phyloP scores from a whole-genome alignment of 306 rosid genomes.

The Medicago truncatula region DNA sequence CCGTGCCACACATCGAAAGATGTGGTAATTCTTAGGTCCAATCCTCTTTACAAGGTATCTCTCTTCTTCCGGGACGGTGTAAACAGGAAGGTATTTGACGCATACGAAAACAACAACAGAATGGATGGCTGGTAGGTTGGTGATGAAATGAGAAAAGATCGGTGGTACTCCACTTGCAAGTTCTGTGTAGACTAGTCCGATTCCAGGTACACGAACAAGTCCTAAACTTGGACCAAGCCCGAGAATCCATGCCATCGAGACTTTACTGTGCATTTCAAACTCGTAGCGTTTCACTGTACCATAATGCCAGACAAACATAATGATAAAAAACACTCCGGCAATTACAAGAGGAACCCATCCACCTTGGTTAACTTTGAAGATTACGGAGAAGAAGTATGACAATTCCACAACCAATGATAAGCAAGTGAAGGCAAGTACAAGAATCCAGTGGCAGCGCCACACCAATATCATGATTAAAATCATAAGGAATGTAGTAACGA shows the following conservation, averaged over 20 bases:
- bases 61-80: slow-evolving; percentile 92
- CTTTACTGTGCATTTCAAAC: slow-evolving; percentile 89
- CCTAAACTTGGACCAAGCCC: slow-evolving; percentile 98
- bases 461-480: slow-evolving; percentile 84
- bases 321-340: slow-evolving; percentile 71
- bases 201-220: slow-evolving; percentile 94
- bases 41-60: slow-evolving; percentile 87
- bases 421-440: slow-evolving; percentile 69
- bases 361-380: slow-evolving; percentile 86
- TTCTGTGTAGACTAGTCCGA: slow-evolving; percentile 96
- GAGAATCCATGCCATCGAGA: slow-evolving; percentile 97
- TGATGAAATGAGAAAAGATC: slow-evolving; percentile 96
- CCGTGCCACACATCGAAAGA: slow-evolving; percentile 92
- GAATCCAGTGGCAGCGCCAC: slow-evolving; percentile 93
- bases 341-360: slow-evolving; percentile 98
- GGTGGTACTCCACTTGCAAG: slow-evolving; percentile 95
- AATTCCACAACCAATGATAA: slow-evolving; percentile 80
- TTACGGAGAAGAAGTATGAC: slow-evolving; percentile 84
- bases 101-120: slow-evolving; percentile 89
- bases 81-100: slow-evolving; percentile 95
- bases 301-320: slow-evolving; percentile 95
- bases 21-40: slow-evolving; percentile 83
- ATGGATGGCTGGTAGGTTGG: slow-evolving; percentile 96
- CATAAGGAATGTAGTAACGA: slow-evolving; percentile 90
- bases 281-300: slow-evolving; percentile 82